Evolutionary conservation across 352 stramenopile genomes (phyloP), one percentile per base, ranked within the genome.

Genomic region (Phytophthora podocarpi): DNA sequence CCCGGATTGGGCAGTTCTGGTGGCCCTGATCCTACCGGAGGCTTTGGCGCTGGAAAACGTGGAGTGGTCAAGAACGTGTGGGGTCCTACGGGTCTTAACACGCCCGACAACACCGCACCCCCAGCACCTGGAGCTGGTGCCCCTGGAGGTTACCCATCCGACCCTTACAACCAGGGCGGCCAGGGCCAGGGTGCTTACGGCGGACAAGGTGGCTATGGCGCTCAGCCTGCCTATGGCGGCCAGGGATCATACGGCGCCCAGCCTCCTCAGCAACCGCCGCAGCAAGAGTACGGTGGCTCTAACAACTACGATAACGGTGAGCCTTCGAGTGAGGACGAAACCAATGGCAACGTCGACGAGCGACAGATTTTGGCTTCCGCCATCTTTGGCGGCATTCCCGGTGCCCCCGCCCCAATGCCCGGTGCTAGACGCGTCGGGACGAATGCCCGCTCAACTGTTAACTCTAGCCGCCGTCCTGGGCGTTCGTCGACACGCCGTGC

Each of bases 381-480:
- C 8, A 88, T 99, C 43, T 99, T 99, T 74, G 97, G 97, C 32
- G 97, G 97, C 24, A 97, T 99, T 41, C 87, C 82, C 9, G 89
- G 90, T 40, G 90, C 79, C 0, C 80, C 83, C 4, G 37, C 76
- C 7, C 67, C 81, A 5, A 74, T 85, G 59, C 28, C 75, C 26
- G 59, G 30, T n/a, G 69, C 64, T 35, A 78, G 81, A 23, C 80
- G 82, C 18, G 35, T 47, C 21, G 69, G 64, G 23, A 21, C 64
- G 15, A 71, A 51, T 31, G 56, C 56, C 12, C 69, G 69, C 8
- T 60, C 69, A 27, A 64, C 55, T 27, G 46, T 66, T 26, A 75
- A 76, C 24, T 74, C 71, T 0, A 75, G 45, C 28, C 76, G 59
- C 35, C 55, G 68, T 27, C 49, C 69, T 12, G 40, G 34, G 28